Percentiles rank a stretch among this genome's conserved stretches.
Evolutionary conservation across 2,329 filamentous ascomycete species (phyloP).

Genomic region (Ceratocystis ficicola): DNA sequence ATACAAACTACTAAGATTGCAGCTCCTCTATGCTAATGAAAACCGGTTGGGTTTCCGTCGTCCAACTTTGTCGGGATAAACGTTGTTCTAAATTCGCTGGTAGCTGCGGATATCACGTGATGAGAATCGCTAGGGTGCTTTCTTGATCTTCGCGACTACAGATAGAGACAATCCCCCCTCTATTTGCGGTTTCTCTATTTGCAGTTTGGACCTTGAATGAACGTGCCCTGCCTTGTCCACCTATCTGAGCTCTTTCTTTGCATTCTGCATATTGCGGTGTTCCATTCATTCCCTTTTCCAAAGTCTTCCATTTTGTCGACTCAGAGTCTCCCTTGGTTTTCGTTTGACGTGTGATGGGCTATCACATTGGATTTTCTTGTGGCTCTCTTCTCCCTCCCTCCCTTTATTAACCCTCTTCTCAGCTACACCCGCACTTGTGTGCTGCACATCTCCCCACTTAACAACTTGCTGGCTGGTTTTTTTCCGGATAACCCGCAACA

Average conservation of each 20-base stretch:
- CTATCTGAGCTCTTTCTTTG: background rate
- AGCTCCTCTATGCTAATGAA: background rate
- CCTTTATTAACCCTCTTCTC: background rate
- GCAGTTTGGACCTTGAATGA: background rate
- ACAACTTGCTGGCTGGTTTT: background rate
- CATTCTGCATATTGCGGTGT: background rate
- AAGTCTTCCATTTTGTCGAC: background rate
- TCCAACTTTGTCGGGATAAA: too few species aligned
- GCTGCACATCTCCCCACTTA: background rate
- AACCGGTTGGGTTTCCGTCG: too few species aligned
- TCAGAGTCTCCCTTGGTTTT: background rate
- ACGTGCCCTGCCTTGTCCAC: background rate
- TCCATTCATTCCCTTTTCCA: background rate
- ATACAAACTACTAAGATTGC: background rate
- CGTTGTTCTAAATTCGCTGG: background rate
- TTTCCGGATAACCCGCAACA: background rate
- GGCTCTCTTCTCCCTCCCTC: background rate
- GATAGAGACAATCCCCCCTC: background rate
- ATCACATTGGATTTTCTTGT: background rate
- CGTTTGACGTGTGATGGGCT: background rate
- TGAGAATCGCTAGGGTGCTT: background rate
- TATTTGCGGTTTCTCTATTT: background rate
- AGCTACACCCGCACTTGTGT: background rate
- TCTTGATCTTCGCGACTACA: background rate
- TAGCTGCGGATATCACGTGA: background rate